Percentiles rank a stretch among this genome's conserved stretches.
Conservation (phyloP, 2,329 filamentous ascomycete genomes). For the Coniochaeta ligniaria region DNA sequence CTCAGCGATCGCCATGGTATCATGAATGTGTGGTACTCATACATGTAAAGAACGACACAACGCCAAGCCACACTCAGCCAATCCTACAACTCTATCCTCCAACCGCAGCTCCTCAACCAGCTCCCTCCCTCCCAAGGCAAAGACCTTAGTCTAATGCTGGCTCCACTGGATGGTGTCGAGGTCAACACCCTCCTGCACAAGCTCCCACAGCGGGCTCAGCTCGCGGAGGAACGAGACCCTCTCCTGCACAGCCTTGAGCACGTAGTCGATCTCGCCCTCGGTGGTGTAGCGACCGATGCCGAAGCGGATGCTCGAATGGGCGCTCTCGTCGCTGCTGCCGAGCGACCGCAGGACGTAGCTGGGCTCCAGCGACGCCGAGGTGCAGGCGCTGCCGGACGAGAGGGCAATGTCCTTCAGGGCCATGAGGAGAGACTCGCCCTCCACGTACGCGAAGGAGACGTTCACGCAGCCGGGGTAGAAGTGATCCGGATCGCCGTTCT, state of each 20-base stretch:
- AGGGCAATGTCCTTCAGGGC: constrained; percentile 96
- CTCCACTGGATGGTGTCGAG: constrained; percentile 97
- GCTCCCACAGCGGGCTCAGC: constrained; percentile 91
- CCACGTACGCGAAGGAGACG: constrained; percentile 96
- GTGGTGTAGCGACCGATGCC: constrained; percentile 97
- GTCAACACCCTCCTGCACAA: constrained; percentile 95
- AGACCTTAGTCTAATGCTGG: constrained; percentile 68
- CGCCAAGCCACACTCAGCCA: neutral
- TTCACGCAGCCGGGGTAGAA: constrained; percentile 98
- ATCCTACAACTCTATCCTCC: neutral
- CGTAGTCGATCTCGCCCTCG: constrained; percentile 92
- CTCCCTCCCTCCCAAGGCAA: neutral
- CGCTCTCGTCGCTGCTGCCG: constrained; percentile 94
- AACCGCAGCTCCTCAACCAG: neutral
- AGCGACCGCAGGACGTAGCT: constrained; percentile 93
- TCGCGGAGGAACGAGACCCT: constrained; percentile 90
- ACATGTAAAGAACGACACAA: neutral
- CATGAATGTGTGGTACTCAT: neutral
- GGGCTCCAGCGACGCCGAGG: constrained; percentile 90
- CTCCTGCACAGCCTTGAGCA: constrained; percentile 86
- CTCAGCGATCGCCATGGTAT: neutral
- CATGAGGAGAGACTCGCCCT: constrained; percentile 97
- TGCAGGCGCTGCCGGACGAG: constrained; percentile 94
- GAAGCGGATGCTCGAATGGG: constrained; percentile 95
- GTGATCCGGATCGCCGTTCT: constrained; percentile 76